Base-by-base conservation (phyloP, 2,329 filamentous ascomycete species). In the Thelonectria blattea region DNA sequence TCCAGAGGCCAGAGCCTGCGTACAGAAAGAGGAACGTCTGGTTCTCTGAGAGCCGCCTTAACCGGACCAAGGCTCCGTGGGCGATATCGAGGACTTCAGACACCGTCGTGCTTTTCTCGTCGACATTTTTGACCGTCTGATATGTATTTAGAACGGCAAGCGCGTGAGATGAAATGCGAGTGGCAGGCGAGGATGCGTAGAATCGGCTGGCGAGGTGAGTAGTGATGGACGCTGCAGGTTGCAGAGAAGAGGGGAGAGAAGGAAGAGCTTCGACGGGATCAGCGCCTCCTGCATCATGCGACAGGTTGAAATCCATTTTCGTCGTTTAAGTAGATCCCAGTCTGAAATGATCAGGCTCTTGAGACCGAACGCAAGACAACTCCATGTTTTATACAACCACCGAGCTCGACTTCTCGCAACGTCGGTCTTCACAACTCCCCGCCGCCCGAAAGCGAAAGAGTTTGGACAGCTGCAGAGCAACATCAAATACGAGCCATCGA, bases 11-110 rank as follows among this genome's bases (percentile, higher is more conserved):
- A 18, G 6, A 18, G 46, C 15, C 32, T 3, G 27, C 46, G 12
- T 30, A 49, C 46, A 49, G 32, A 18, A 49, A 49, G 14, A 49
- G 27, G 17, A 49, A 49, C 32, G 46, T 34, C n/a, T 49, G 46
- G 27, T 49, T 49, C 46, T 49, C 46, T 15, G 27, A 49, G 10
- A 49, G 46, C 11, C 24, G 24, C 9, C n/a, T 17, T 27, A 49
- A 34, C 15, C 46, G 24, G 9, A 27, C 27, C 27, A 49, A 49
- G 2, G 46, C 24, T n/a, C 24, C 46, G 12, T 49, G 27, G 1
- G 32, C 24, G n/a, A 49, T 9, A 12, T 49, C 3, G n/a, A 32
- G 7, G 1, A 32, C 27, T 27, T 49, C 24, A n/a, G 46, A 15
- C 30, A 18, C 5, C 8, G 46, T 30, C 8, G 24, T 17, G 17